These are phyloP conservation scores for Cornus controversa DNA, from an alignment of 148 eudicot genomes.

Conservation along the genomic window DNA sequence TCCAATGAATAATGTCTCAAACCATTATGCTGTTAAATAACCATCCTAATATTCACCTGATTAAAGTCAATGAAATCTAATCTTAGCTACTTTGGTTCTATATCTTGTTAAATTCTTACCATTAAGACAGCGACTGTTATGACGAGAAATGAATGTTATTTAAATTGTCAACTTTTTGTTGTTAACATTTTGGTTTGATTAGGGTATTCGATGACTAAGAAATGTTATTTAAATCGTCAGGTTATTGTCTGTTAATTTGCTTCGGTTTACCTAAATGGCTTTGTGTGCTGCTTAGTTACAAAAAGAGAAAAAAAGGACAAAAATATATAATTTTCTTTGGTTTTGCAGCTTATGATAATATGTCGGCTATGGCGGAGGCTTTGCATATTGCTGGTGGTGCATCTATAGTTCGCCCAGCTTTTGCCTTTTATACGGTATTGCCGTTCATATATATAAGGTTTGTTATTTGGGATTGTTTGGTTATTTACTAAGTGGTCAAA, in stretches of 20 bases:
- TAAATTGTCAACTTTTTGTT: too few relatives aligned
- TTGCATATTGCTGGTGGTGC: conserved; percentile 65
- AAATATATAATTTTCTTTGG: too few relatives aligned
- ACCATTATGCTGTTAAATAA: too few relatives aligned
- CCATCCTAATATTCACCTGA: not conserved
- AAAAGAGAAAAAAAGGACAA: too few relatives aligned
- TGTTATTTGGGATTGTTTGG: not conserved
- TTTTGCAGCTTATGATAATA: conserved; percentile 47
- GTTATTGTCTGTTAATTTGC: too few relatives aligned
- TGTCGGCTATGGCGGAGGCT: conserved; percentile 33
- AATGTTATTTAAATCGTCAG: too few relatives aligned
- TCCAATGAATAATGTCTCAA: too few relatives aligned
- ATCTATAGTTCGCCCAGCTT: conserved; percentile 49
- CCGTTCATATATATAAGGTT: not conserved
- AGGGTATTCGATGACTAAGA: too few relatives aligned
- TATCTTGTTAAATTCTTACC: not conserved
- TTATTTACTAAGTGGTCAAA: not conserved
- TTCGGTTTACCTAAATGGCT: too few relatives aligned
- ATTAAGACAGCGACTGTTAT: not conserved
- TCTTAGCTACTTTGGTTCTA: not conserved
- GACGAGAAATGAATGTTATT: not conserved
- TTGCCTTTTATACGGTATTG: conserved; percentile 50
- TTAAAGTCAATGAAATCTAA: too few relatives aligned
- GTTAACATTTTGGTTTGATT: not conserved
- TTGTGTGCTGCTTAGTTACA: too few relatives aligned